Evolutionary conservation across 2,329 filamentous ascomycete species (phyloP), one percentile per base, ranked within the genome.

Genomic region (Thelonectria discophora): DNA sequence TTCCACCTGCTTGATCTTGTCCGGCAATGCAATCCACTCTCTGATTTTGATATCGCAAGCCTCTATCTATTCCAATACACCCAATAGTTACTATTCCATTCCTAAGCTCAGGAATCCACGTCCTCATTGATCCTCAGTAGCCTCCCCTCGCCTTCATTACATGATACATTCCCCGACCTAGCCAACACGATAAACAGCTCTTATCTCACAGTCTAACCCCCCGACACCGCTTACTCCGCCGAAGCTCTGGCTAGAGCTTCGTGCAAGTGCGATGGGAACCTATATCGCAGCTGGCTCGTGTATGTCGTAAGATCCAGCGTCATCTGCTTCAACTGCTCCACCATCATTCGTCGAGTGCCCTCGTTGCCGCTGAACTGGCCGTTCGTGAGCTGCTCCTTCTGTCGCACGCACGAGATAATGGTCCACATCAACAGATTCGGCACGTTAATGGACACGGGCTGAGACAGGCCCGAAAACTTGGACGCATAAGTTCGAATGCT

Each of bases 391-490:
- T 88, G 82, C 69, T 91, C 89, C 64, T 92, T 87, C 77, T 97
- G 90, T 58, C 88, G 86, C 51, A 90, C 89, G 77, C 94, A 96
- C 79, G 91, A 93, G 43, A 90, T 86, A 68, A 99, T 92, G 51
- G 93, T 93, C 95, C 95, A 98, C 80, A 97, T 90, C 65, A 99
- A 85, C 64, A 98, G 83, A 76, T 94, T 93, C 17, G 94, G 94
- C 70, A 97, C 89, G 72, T 95, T 97, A 74, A 92, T 89, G 3
- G 94, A 90, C 42, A 99, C 91, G 8, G 93, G 87, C 68, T 92
- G 88, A 4, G 93, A 87, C 42, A 97, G 85, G 2, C 85, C 83
- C 15, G 92, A 86, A 79, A 99, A 98, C 64, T 89, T 90, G 70
- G 92, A 88, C 1, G 94, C 93, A 63, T 89, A 89, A 66, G 85